Evolutionary conservation across 257 asterid species (phyloP).

Genomic region (Thymus mandschuricus): DNA sequence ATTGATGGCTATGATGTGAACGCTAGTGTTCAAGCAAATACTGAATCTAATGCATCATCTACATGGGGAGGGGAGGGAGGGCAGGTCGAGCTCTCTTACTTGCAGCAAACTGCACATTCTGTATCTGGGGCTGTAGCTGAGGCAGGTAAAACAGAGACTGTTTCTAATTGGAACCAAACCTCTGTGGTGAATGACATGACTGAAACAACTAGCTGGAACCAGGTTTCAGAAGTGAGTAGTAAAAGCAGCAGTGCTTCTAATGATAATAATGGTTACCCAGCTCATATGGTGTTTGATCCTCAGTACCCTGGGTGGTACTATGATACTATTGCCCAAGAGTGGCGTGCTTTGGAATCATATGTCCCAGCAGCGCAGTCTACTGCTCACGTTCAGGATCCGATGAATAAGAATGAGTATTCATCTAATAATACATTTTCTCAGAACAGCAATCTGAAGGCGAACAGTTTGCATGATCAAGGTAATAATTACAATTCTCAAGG

Average conservation of each 20-base stretch:
- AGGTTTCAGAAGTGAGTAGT: constrained; percentile 46
- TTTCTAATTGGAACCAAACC: constrained; percentile 55
- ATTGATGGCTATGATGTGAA: constrained; percentile 49
- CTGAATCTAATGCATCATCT: constrained; percentile 39
- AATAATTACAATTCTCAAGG: constrained; percentile 40
- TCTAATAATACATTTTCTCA: constrained; percentile 45
- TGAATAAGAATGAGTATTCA: constrained; percentile 46
- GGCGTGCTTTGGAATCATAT: constrained; percentile 74
- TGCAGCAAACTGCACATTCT: constrained; percentile 70
- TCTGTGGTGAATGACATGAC: constrained; percentile 43
- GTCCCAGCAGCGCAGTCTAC: constrained; percentile 50
- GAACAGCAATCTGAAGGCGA: constrained; percentile 34
- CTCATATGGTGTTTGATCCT: constrained; percentile 91
- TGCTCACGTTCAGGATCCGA: constrained; percentile 51
- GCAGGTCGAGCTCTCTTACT: constrained; percentile 62
- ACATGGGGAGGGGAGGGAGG: constrained; percentile 50
- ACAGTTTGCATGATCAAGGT: constrained; percentile 38
- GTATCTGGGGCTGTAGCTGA: constrained; percentile 57
- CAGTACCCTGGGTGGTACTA: constrained; percentile 94
- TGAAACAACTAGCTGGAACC: constrained; percentile 58
- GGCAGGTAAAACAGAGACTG: constrained; percentile 49
- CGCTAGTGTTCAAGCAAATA: constrained; percentile 40
- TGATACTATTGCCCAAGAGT: constrained; percentile 69
- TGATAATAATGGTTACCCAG: constrained; percentile 67
- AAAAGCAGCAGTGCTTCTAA: constrained; percentile 41